Conservation (phyloP, 208 protist genomes). For the Vickermania ingenoplastis region DNA sequence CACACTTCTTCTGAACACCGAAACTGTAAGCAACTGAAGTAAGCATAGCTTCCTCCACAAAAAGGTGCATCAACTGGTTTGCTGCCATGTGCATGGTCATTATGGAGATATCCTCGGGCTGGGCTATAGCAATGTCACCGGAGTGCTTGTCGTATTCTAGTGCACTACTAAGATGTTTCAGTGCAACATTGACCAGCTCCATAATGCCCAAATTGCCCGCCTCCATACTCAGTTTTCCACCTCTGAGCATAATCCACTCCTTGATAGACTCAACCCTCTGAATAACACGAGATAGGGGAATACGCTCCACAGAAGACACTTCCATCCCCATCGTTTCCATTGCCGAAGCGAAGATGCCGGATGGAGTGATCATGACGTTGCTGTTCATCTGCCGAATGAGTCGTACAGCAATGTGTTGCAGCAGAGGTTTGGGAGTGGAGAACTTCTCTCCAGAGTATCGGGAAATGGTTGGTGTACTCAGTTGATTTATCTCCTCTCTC, state of each 20-base stretch:
- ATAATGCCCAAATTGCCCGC: too few species aligned
- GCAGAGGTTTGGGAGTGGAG: conserved; percentile 14
- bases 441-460: too few species aligned
- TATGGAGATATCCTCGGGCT: conserved; percentile 16
- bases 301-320: background rate
- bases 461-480: too few species aligned
- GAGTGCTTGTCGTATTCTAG: too few species aligned
- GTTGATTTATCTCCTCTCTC: conserved; percentile 13
- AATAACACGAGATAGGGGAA: background rate
- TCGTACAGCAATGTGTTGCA: background rate
- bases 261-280: background rate
- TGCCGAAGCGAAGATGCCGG: conserved; percentile 2
- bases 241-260: background rate
- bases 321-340: background rate
- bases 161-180: too few species aligned
- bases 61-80: conserved; percentile 86
- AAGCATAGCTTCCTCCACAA: conserved; percentile 71
- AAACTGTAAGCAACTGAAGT: conserved; percentile 38
- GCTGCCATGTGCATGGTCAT: conserved; percentile 62
- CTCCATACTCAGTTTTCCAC: background rate
- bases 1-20: background rate
- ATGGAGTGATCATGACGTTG: background rate
- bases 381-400: background rate
- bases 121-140: too few species aligned
- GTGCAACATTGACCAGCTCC: too few species aligned